Evolutionary conservation across 768 basidiomycete genomes (phyloP).

Genomic region (Tulasnella sp.): DNA sequence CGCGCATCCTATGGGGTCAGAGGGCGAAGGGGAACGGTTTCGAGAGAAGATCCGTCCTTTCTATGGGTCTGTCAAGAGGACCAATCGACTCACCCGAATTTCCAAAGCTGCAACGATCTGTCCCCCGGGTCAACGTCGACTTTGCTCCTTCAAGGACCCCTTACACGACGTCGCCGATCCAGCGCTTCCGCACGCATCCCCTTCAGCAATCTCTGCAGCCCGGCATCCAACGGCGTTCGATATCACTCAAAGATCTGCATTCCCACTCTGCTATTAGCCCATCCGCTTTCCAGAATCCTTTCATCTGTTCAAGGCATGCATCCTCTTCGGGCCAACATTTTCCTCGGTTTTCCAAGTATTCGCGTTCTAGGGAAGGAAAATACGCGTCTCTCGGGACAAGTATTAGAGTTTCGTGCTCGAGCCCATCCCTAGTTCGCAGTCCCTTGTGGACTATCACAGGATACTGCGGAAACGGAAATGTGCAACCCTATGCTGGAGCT

Average conservation of each 20-base stretch:
- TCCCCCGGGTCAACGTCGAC: background rate
- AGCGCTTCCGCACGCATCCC: background rate
- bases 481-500: background rate
- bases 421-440: background rate
- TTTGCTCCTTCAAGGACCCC: background rate
- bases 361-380: background rate
- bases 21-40: background rate
- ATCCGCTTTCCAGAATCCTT: background rate
- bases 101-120: background rate
- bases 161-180: background rate
- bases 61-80: background rate
- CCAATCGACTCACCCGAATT: background rate
- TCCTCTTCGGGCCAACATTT: background rate
- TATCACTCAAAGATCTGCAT: background rate
- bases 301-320: background rate
- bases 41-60: background rate
- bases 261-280: background rate
- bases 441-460: background rate
- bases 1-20: background rate
- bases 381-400: background rate
- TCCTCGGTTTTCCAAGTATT: background rate
- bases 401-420: background rate
- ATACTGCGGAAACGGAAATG: background rate
- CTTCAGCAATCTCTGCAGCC: background rate
- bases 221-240: background rate